These are phyloP conservation scores for Monosporascus cannonballus DNA, from an alignment of 2,329 filamentous ascomycete species.

Conservation along the genomic window DNA sequence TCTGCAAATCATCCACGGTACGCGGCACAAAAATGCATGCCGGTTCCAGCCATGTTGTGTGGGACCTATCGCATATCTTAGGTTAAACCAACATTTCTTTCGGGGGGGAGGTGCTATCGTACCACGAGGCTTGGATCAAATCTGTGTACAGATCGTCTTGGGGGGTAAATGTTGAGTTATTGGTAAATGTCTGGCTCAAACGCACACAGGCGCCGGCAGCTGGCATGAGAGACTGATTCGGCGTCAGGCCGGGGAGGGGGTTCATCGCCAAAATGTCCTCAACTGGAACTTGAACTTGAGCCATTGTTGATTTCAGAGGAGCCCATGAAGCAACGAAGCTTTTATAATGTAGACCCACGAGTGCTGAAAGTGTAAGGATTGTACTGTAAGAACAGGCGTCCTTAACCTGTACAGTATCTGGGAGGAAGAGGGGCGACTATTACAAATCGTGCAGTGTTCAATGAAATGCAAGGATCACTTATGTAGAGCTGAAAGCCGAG, in stretches of 20 bases:
- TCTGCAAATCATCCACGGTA: neutral
- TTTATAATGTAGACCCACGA: neutral
- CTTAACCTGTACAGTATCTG: too few species aligned
- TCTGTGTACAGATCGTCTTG: neutral
- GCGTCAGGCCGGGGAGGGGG: neutral
- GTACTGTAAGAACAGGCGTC: too few species aligned
- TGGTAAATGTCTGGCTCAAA: neutral
- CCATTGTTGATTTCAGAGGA: neutral
- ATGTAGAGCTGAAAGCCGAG: too few species aligned
- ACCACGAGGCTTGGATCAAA: neutral
- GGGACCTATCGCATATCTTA: neutral
- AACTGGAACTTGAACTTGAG: neutral
- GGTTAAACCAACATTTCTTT: neutral
- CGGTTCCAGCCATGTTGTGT: slow-evolving; percentile 2
- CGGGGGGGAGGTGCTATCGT: neutral
- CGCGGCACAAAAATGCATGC: slow-evolving; percentile 5
- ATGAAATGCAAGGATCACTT: too few species aligned
- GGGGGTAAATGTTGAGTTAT: neutral
- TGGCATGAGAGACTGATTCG: neutral
- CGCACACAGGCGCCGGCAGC: neutral
- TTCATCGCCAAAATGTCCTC: neutral
- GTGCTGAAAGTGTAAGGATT: too few species aligned
- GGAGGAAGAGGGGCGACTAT: too few species aligned
- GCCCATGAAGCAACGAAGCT: neutral
- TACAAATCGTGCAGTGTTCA: too few species aligned